These are phyloP conservation scores for Chalciporus pseudorubinellus DNA, from an alignment of 768 basidiomycete genomes.

Conservation along the genomic window DNA sequence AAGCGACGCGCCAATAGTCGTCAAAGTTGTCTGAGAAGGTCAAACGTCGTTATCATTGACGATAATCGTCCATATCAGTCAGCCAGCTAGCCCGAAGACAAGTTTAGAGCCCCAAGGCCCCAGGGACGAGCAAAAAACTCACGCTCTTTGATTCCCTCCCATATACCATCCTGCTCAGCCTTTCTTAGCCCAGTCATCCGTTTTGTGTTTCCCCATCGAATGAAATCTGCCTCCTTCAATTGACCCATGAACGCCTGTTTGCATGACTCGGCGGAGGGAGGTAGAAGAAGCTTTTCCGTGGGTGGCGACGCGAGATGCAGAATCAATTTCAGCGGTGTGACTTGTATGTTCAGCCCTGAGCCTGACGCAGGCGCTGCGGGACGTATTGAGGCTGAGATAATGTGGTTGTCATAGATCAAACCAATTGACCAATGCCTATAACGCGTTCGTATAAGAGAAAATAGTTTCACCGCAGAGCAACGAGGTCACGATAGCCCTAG, in stretches of 20 bases:
- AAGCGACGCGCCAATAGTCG: slow-evolving; percentile 89
- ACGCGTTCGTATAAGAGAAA: slow-evolving; percentile 9
- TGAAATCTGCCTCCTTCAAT: slow-evolving; percentile 94
- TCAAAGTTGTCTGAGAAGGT: slow-evolving; percentile 83
- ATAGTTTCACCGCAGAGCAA: not conserved
- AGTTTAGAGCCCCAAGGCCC: slow-evolving; percentile 21
- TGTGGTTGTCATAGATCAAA: slow-evolving; percentile 85
- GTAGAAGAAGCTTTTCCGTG: slow-evolving; percentile 77
- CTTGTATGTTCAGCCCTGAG: slow-evolving; percentile 38
- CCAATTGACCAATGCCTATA: slow-evolving; percentile 98
- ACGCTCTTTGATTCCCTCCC: slow-evolving; percentile 97
- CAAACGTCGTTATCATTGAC: slow-evolving; percentile 12
- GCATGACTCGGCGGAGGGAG: slow-evolving; percentile 80
- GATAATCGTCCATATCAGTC: slow-evolving; percentile 18
- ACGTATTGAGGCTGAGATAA: slow-evolving; percentile 59
- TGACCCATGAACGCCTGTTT: slow-evolving; percentile 95
- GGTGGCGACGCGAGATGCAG: slow-evolving; percentile 89
- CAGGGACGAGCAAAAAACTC: slow-evolving; percentile 34
- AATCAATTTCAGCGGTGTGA: slow-evolving; percentile 67
- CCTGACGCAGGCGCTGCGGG: slow-evolving; percentile 36
- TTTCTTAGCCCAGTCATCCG: slow-evolving; percentile 89
- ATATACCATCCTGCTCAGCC: slow-evolving; percentile 91
- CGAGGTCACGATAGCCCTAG: not conserved
- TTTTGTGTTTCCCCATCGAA: slow-evolving; percentile 95
- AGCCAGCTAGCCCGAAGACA: slow-evolving; percentile 20